Evolutionary conservation across 805 yeast genomes (phyloP), one percentile per base, ranked within the genome.

Genomic region (Saccharomycopsis selenospora): DNA sequence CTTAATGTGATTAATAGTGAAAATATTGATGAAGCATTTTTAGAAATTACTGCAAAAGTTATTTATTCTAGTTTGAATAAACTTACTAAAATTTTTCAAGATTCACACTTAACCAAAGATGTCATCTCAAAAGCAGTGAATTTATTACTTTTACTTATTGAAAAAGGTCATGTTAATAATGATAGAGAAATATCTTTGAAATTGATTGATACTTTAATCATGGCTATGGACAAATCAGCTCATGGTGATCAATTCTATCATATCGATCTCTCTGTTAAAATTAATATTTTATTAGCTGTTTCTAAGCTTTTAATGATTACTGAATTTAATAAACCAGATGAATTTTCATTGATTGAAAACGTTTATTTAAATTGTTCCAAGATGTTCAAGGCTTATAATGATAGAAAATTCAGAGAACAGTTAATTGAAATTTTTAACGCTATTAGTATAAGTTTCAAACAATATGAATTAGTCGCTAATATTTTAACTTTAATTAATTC

Each of bases 401-500:
- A 85, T 45, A 70, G 76, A 30, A 72, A 74, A n/a, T 70, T 85
- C 50, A 75, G 98, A 49, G 65, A 64, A 10, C 73, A 76, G 2
- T 68, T 91, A 30, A 77, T 81, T n/a, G 62, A 65, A 2, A 75
- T 88, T 2, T 81, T 86, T 54, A 56, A 58, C 1, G 74, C 76
- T 18, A 69, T 91, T 45, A 87, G 89, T 17, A 60, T 58, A 2
- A 74, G 73, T 46, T 76, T 76, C 48, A 56, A 59, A 1, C 70
- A 68, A 2, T 67, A 75, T 24, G 57, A 65, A 14, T 60, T 65
- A 4, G 77, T 82, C 24, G 76, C 82, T 1, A 57, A 59, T 0
- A 61, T 88, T n/a, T 60, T 87, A 11, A 65, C 65, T 1, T 88
- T 79, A 33, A 66, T 91, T 52, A 90, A 93, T 60, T 70, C 96